Evolutionary conservation across 2,329 filamentous ascomycete species (phyloP).

Genomic region (Arthrobotrys musiformis): DNA sequence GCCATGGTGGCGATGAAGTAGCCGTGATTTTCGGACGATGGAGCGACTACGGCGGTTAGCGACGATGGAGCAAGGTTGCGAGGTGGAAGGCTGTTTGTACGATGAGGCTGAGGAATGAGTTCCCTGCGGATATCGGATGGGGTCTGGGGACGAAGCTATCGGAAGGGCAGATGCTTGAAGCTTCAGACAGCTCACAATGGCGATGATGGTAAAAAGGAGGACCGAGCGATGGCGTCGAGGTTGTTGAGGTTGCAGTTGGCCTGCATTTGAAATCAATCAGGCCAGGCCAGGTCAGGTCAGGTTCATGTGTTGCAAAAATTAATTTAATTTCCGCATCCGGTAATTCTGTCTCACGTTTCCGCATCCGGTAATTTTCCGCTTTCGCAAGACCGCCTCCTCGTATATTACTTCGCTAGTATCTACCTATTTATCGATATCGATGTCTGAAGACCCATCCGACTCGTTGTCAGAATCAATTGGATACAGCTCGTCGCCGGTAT

Average conservation of each 20-base stretch:
- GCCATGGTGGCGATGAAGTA: constrained; percentile 46
- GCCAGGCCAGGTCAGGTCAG: too few species aligned
- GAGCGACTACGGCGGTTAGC: constrained; percentile 39
- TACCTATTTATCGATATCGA: too few species aligned
- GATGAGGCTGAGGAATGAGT: neutral
- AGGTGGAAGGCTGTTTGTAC: neutral
- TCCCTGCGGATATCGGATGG: neutral
- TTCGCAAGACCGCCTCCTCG: neutral
- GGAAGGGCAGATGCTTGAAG: neutral
- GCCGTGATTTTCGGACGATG: constrained; percentile 3
- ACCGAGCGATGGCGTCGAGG: neutral
- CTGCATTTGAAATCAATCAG: constrained; percentile 41
- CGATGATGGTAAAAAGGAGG: constrained; percentile 10
- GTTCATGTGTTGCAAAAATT: constrained; percentile 22
- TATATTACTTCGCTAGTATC: too few species aligned
- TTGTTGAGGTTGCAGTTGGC: constrained; percentile 26
- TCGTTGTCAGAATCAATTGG: neutral
- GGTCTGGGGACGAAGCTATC: neutral
- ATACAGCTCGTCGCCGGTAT: neutral
- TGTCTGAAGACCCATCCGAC: too few species aligned
- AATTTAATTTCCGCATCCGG: constrained; percentile 24
- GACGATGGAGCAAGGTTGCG: neutral
- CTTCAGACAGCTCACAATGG: constrained; percentile 1
- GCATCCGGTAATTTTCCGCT: constrained; percentile 10
- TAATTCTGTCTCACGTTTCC: constrained; percentile 9